A percentile compares a stretch with the other conserved stretches of the same genome.
These are phyloP conservation scores for Mucor saturninus DNA, from an alignment of 371 early-diverging fungal genomes.

Conservation along the genomic window DNA sequence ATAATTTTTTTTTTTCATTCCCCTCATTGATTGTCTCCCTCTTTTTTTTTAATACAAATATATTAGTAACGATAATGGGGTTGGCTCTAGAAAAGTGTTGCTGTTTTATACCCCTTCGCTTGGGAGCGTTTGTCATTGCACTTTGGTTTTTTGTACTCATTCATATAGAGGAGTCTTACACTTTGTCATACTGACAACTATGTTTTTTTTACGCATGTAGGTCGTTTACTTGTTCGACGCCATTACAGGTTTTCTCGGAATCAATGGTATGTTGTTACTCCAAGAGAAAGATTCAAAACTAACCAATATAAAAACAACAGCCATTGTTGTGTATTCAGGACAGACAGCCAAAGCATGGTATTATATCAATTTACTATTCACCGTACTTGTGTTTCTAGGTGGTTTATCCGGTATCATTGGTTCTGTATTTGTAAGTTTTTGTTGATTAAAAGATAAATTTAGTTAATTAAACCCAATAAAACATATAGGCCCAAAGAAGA, in stretches of 20 bases:
- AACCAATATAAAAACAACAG: constrained; percentile 21
- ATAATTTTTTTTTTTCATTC: too few relatives aligned
- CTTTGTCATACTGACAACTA: background rate
- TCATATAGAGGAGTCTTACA: background rate
- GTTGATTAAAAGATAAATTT: background rate
- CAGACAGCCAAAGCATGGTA: constrained; percentile 52
- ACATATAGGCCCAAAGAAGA: constrained; percentile 42
- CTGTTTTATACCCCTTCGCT: constrained; percentile 38
- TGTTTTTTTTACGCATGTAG: constrained; percentile 23
- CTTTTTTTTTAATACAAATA: constrained; percentile 1
- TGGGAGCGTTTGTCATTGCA: constrained; percentile 39
- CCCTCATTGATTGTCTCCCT: background rate
- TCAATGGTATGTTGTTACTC: constrained; percentile 33
- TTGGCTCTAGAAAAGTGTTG: constrained; percentile 38
- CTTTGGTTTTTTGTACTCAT: constrained; percentile 37
- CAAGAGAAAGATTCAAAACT: background rate
- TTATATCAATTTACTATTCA: constrained; percentile 47
- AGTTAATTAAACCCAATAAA: background rate
- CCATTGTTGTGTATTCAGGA: constrained; percentile 49
- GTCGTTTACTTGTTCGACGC: constrained; percentile 47
- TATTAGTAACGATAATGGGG: constrained; percentile 17
- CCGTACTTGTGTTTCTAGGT: constrained; percentile 44
- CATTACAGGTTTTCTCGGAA: constrained; percentile 50
- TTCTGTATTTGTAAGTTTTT: constrained; percentile 43
- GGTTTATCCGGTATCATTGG: constrained; percentile 52